Percentiles rank a stretch among this genome's conserved stretches.
These are phyloP conservation scores for Leccinum solheimii DNA, from an alignment of 1,284 basidiomycete genomes.

Conservation along the genomic window DNA sequence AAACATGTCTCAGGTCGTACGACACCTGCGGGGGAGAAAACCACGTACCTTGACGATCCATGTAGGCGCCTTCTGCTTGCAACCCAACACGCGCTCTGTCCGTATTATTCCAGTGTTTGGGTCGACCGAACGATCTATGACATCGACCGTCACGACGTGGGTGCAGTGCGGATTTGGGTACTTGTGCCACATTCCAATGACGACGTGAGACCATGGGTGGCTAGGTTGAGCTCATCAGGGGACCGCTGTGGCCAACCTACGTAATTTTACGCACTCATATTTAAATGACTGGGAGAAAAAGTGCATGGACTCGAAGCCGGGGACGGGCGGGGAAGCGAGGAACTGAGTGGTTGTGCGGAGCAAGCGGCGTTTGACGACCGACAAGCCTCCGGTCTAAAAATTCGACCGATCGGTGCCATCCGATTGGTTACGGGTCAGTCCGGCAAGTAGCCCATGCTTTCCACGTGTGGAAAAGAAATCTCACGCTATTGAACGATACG, in stretches of 20 bases:
- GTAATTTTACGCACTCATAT: conserved; percentile 58
- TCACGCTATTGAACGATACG: background rate
- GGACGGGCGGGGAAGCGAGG: conserved; percentile 8
- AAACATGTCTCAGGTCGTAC: conserved; percentile 11
- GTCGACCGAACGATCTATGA: conserved; percentile 81
- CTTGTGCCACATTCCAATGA: conserved; percentile 91
- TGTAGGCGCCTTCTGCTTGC: conserved; percentile 79
- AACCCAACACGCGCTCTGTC: conserved; percentile 82
- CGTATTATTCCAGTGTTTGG: conserved; percentile 83
- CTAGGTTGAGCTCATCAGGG: conserved; percentile 42
- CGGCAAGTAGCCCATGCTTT: conserved; percentile 15
- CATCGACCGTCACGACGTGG: conserved; percentile 91
- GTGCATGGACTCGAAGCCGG: conserved; percentile 50
- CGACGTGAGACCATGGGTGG: conserved; percentile 84
- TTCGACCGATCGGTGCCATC: conserved; percentile 17
- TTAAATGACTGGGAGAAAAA: conserved; percentile 74
- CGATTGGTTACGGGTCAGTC: conserved; percentile 33
- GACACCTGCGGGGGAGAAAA: background rate
- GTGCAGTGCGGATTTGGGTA: conserved; percentile 93
- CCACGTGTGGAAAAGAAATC: conserved; percentile 6
- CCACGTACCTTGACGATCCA: conserved; percentile 81
- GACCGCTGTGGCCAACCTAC: conserved; percentile 10
- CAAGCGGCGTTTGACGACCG: conserved; percentile 16
- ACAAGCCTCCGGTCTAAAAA: conserved; percentile 12
- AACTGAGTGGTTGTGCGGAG: conserved; percentile 29